These are phyloP conservation scores for Trametes maxima DNA, from an alignment of 768 basidiomycete species.

Conservation along the genomic window DNA sequence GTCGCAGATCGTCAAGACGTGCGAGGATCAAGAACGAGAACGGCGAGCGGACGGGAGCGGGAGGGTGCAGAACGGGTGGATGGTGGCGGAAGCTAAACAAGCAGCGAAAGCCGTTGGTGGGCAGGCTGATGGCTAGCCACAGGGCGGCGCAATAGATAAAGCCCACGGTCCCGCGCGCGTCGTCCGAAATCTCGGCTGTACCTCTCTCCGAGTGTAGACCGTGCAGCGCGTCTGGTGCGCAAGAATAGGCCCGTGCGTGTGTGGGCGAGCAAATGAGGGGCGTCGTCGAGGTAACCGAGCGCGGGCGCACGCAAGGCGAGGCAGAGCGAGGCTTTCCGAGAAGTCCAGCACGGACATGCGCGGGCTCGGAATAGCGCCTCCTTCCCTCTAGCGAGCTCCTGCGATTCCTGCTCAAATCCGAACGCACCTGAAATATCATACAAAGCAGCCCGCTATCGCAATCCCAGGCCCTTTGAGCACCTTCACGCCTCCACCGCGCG, in stretches of 20 bases:
- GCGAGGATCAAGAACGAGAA: background rate
- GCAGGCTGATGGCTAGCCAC: slow-evolving; percentile 8
- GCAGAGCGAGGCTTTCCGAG: slow-evolving; percentile 7
- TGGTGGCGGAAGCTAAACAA: slow-evolving; percentile 9
- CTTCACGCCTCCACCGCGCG: background rate
- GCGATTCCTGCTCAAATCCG: slow-evolving; percentile 8
- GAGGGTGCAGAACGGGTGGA: background rate
- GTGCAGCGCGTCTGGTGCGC: too few species aligned
- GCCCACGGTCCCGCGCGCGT: background rate
- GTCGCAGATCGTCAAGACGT: background rate
- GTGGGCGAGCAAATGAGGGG: background rate
- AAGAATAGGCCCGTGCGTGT: background rate
- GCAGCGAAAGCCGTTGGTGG: background rate
- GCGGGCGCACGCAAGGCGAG: slow-evolving; percentile 4
- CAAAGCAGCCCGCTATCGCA: background rate
- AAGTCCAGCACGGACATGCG: background rate
- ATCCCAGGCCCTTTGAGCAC: background rate
- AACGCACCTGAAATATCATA: background rate
- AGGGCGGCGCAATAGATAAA: background rate
- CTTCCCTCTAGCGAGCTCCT: background rate
- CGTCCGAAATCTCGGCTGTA: background rate
- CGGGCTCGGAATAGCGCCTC: background rate
- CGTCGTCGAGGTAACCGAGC: slow-evolving; percentile 7
- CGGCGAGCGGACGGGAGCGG: background rate
- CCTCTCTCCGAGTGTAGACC: too few species aligned